Evolutionary conservation across 176 grass and related monocot genomes (phyloP).

Genomic region (Cocos nucifera): DNA sequence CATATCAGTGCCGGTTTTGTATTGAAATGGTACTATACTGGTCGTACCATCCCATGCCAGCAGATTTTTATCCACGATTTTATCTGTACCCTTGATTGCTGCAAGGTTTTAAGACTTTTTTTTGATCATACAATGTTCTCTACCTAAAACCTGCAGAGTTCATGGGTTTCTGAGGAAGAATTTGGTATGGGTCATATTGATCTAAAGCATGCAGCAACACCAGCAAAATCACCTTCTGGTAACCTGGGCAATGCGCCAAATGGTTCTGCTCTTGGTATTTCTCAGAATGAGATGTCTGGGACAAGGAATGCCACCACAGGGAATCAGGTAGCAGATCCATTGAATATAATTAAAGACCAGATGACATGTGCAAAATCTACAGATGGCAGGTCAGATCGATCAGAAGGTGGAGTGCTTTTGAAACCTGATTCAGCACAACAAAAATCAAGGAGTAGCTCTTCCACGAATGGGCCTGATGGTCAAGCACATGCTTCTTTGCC

Average conservation of each 20-base stretch:
- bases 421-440: constrained; percentile 43
- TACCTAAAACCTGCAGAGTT: constrained; percentile 47
- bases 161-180: constrained; percentile 97
- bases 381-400: constrained; percentile 64
- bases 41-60: too few relatives aligned
- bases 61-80: too few relatives aligned
- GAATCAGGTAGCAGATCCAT: constrained; percentile 49
- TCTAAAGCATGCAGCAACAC: constrained; percentile 46
- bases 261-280: background rate
- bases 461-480: constrained; percentile 52
- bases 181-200: constrained; percentile 93
- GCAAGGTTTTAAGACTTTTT: too few relatives aligned
- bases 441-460: constrained; percentile 33
- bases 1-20: too few relatives aligned
- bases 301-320: constrained; percentile 33
- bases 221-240: constrained; percentile 54
- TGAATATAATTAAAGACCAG: constrained; percentile 44
- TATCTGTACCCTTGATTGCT: too few relatives aligned
- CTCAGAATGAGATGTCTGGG: constrained; percentile 1
- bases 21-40: too few relatives aligned
- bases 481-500: constrained; percentile 30
- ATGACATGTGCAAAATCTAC: constrained; percentile 43
- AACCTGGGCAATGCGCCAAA: constrained; percentile 7
- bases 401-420: constrained; percentile 31
- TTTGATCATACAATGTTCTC: background rate